A percentile compares a stretch with the other conserved stretches of the same genome.
Conservation (phyloP, 805 yeast species). For the Suhomyces sp. region DNA sequence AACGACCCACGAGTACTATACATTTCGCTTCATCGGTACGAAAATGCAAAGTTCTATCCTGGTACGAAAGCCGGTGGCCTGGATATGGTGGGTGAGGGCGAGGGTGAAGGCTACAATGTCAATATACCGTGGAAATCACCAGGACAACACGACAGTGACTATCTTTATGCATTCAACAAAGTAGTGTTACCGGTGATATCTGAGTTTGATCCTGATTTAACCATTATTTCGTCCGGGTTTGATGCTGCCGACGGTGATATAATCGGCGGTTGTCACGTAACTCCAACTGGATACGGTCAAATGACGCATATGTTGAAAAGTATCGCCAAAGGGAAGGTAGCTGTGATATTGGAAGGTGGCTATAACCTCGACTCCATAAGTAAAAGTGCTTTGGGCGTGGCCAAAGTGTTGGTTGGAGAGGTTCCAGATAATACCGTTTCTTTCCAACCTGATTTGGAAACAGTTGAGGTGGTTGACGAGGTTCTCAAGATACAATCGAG, state of each 20-base stretch:
- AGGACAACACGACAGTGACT: constrained; percentile 95
- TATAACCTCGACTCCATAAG: constrained; percentile 91
- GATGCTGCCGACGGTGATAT: constrained; percentile 99
- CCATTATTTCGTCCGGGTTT: constrained; percentile 91
- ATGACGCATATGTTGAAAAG: constrained; percentile 91
- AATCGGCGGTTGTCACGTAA: constrained; percentile 92
- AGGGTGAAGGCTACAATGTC: constrained; percentile 82
- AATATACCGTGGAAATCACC: constrained; percentile 92
- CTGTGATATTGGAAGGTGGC: constrained; percentile 95
- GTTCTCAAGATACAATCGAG: constrained; percentile 77
- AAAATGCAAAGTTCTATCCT: constrained; percentile 89
- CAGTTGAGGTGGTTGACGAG: constrained; percentile 76
- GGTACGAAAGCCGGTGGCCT: constrained; percentile 85
- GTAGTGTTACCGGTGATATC: constrained; percentile 83
- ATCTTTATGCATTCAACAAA: constrained; percentile 83
- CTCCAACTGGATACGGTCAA: constrained; percentile 94
- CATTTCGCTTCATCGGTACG: constrained; percentile 89
- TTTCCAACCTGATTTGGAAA: constrained; percentile 67
- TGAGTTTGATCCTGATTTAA: constrained; percentile 91
- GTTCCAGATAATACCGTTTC: constrained; percentile 81
- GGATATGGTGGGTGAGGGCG: constrained; percentile 78
- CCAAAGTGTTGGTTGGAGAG: constrained; percentile 88
- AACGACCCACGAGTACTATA: constrained; percentile 89
- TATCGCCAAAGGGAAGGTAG: constrained; percentile 81
- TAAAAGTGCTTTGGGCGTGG: constrained; percentile 84